phyloP scores from a whole-genome alignment of 352 stramenopile species.

The Pythium brachiatum region DNA sequence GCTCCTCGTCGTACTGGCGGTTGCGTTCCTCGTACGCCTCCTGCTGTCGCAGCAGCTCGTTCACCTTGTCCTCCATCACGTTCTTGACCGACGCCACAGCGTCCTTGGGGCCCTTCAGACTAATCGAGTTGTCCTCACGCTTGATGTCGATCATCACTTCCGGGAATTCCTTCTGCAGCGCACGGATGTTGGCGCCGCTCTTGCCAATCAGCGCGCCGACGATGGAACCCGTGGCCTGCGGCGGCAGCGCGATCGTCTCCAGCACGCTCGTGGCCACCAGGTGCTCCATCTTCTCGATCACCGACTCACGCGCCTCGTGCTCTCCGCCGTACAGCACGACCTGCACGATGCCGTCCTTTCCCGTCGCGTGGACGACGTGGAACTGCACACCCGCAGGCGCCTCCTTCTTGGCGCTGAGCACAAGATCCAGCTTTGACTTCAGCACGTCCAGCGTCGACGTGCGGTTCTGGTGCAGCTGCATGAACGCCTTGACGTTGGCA shows the following conservation, averaged over 20 bases:
- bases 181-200: slow-evolving; percentile 71
- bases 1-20: slow-evolving; percentile 36
- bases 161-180: slow-evolving; percentile 61
- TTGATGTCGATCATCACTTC: slow-evolving; percentile 66
- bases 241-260: slow-evolving; percentile 46
- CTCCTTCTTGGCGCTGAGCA: slow-evolving; percentile 50
- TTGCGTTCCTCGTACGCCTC: slow-evolving; percentile 43
- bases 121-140: slow-evolving; percentile 46
- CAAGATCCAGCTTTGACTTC: slow-evolving; percentile 49
- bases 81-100: slow-evolving; percentile 53
- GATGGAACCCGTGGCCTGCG: slow-evolving; percentile 41
- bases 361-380: slow-evolving; percentile 42
- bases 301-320: slow-evolving; percentile 48
- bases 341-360: slow-evolving; percentile 36
- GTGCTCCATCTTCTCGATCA: slow-evolving; percentile 67
- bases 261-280: slow-evolving; percentile 47
- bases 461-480: slow-evolving; percentile 49
- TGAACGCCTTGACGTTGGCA: slow-evolving; percentile 51
- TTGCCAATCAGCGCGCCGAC: slow-evolving; percentile 77
- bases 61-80: slow-evolving; percentile 71
- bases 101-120: slow-evolving; percentile 47
- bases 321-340: slow-evolving; percentile 58
- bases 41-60: slow-evolving; percentile 53
- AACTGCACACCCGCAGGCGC: slow-evolving; percentile 45
- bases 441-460: slow-evolving; percentile 45